Conservation (phyloP, 192 early-diverging fungal species). For the Linnemannia hyalina region DNA sequence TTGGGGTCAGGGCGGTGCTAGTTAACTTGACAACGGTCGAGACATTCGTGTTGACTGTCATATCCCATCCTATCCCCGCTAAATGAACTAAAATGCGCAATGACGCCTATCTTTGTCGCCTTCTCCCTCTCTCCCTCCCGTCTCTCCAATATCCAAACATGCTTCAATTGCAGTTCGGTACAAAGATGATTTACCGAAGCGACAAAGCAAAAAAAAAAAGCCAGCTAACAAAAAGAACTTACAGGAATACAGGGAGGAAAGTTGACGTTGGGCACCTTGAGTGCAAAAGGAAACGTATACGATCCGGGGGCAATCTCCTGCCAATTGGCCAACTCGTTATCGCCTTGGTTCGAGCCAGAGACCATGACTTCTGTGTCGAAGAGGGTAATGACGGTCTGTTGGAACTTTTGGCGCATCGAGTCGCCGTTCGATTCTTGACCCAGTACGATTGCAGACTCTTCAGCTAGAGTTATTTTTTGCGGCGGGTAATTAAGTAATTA, state of each 20-base stretch:
- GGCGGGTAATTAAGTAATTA: not conserved
- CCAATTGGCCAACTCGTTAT: conserved; percentile 54
- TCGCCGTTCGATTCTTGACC: conserved; percentile 55
- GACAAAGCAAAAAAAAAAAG: not conserved
- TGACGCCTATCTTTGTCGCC: not conserved
- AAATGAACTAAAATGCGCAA: conserved; percentile 2
- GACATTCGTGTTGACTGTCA: not conserved
- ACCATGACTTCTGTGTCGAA: conserved; percentile 48
- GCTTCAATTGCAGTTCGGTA: not conserved
- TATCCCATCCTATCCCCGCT: too few species aligned
- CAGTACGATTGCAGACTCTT: conserved; percentile 48
- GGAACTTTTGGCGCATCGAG: conserved; percentile 53
- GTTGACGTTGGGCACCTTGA: conserved; percentile 54
- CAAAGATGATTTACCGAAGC: too few species aligned
- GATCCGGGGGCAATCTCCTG: conserved; percentile 33
- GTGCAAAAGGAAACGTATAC: conserved; percentile 42
- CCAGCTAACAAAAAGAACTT: conserved; percentile 15
- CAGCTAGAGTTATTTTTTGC: conserved; percentile 14
- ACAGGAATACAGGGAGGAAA: conserved; percentile 55
- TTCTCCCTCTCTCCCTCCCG: not conserved
- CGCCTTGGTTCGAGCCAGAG: conserved; percentile 29
- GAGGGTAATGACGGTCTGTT: conserved; percentile 48
- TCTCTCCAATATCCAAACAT: not conserved
- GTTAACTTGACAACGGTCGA: too few species aligned
- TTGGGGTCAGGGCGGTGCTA: not conserved